Evolutionary conservation across 371 early-diverging fungal genomes (phyloP).

Genomic region (Conidiobolus incongruus): DNA sequence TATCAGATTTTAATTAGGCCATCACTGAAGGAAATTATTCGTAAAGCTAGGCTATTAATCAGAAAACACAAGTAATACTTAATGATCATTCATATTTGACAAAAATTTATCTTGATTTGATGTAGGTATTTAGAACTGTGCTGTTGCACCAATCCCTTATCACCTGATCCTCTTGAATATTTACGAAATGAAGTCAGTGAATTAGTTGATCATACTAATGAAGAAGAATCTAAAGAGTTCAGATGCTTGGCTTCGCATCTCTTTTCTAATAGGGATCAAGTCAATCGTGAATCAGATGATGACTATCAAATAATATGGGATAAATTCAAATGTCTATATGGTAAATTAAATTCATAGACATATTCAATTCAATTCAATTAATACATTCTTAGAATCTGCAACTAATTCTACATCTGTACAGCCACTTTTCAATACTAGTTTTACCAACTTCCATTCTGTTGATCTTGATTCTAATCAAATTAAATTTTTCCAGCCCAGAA

Average conservation of each 20-base stretch:
- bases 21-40: conserved; percentile 22
- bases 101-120: neutral
- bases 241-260: conserved; percentile 30
- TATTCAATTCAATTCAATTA: neutral
- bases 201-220: conserved; percentile 38
- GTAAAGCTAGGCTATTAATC: conserved; percentile 30
- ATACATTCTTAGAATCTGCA: neutral
- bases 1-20: conserved; percentile 19
- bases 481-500: too few relatives aligned
- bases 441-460: conserved; percentile 10
- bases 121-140: conserved; percentile 5
- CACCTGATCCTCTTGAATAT: conserved; percentile 17
- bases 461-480: too few relatives aligned
- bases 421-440: neutral
- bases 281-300: conserved; percentile 2
- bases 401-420: too few relatives aligned
- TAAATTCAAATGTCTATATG: too few relatives aligned
- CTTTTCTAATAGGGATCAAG: conserved; percentile 10
- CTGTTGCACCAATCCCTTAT: too few relatives aligned
- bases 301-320: conserved; percentile 3
- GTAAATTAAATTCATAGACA: neutral
- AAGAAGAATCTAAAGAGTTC: conserved; percentile 34
- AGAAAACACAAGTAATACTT: conserved; percentile 27
- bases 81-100: neutral
- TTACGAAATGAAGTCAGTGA: conserved; percentile 33